Conservation (phyloP, 352 stramenopile genomes). For the Pythium rishiriense region DNA sequence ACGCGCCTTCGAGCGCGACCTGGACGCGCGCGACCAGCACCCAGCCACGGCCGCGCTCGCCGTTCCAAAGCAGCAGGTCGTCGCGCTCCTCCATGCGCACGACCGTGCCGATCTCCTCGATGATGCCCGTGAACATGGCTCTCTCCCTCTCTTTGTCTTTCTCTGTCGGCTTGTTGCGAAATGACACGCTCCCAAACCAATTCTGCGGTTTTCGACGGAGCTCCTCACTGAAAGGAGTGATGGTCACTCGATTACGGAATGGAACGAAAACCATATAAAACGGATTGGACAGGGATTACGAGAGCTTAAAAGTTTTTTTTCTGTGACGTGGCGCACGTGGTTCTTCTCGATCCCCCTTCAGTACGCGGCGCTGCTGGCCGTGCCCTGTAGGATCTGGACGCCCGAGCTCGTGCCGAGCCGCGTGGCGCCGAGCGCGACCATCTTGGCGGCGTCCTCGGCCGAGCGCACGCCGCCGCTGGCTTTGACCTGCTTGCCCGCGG, state of each 20-base stretch:
- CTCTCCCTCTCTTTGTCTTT: slow-evolving; percentile 10
- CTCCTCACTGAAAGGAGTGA: slow-evolving; percentile 17
- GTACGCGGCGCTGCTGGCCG: slow-evolving; percentile 31
- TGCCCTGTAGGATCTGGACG: slow-evolving; percentile 63
- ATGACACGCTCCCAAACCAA: not conserved
- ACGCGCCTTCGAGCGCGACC: slow-evolving; percentile 84
- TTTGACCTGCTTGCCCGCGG: slow-evolving; percentile 74
- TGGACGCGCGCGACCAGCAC: slow-evolving; percentile 86
- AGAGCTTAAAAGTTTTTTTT: not conserved
- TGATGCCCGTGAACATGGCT: slow-evolving; percentile 97
- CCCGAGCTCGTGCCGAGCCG: slow-evolving; percentile 67
- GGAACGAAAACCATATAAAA: not conserved
- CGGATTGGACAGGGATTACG: slow-evolving; percentile 20
- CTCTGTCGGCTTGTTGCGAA: slow-evolving; percentile 1
- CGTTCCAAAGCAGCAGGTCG: slow-evolving; percentile 96
- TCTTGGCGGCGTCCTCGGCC: slow-evolving; percentile 58
- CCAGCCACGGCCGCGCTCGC: slow-evolving; percentile 83
- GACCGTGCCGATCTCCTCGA: slow-evolving; percentile 98
- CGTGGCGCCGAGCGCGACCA: slow-evolving; percentile 72
- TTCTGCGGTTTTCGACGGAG: not conserved
- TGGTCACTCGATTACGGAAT: slow-evolving; percentile 8
- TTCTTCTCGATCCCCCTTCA: slow-evolving; percentile 4
- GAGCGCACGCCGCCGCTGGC: slow-evolving; percentile 81
- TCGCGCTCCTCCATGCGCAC: slow-evolving; percentile 89
- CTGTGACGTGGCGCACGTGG: slow-evolving; percentile 11